Percentiles rank a stretch among this genome's conserved stretches.
phyloP scores from a whole-genome alignment of 805 yeast genomes.

The Candida tallmaniae region DNA sequence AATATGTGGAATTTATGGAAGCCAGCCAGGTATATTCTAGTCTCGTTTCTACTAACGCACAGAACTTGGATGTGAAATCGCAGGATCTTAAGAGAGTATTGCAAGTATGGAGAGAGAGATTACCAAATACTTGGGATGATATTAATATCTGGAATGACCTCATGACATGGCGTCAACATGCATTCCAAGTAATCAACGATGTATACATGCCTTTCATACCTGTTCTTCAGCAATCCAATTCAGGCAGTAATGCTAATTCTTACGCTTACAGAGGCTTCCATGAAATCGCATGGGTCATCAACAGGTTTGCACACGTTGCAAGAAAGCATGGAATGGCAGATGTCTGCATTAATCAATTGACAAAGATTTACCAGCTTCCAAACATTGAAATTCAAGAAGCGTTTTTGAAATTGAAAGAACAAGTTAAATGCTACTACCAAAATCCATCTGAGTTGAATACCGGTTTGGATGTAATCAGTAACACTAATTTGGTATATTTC shows the following conservation, averaged over 20 bases:
- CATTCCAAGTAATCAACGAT: constrained; percentile 91
- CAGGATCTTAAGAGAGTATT: constrained; percentile 92
- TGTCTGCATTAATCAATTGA: constrained; percentile 88
- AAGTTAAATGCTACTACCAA: constrained; percentile 95
- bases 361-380: constrained; percentile 92
- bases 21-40: constrained; percentile 92
- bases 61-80: constrained; percentile 85
- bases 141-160: constrained; percentile 96
- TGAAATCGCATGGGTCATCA: constrained; percentile 98
- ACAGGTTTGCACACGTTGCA: constrained; percentile 97
- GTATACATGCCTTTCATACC: constrained; percentile 92
- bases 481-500: constrained; percentile 92
- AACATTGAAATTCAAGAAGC: constrained; percentile 99
- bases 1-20: constrained; percentile 94
- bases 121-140: constrained; percentile 97
- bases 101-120: constrained; percentile 96
- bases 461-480: constrained; percentile 94
- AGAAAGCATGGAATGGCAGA: constrained; percentile 96
- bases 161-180: constrained; percentile 98
- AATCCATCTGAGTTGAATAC: constrained; percentile 87
- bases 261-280: constrained; percentile 97
- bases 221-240: constrained; percentile 62
- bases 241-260: constrained; percentile 74
- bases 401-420: constrained; percentile 89
- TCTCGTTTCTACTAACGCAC: constrained; percentile 83